Evolutionary conservation across 495 filamentous ascomycete genomes (phyloP), one percentile per base, ranked within the genome.

Genomic region (Penicillium ucsense): DNA sequence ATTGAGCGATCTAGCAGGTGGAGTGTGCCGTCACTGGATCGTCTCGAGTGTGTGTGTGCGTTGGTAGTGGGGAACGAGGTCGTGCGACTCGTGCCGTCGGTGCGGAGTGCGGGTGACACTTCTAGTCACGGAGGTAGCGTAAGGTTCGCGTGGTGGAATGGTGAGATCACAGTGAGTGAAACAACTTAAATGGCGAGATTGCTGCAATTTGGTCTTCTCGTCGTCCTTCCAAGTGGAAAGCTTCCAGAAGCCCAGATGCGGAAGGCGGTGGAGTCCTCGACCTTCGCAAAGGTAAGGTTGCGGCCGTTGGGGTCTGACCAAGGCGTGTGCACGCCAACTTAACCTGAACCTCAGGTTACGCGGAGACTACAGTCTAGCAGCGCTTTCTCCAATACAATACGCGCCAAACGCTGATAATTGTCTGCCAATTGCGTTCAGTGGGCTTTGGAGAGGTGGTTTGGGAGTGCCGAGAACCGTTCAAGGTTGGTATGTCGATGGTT

Each of bases 261-360:
- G 61, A 46, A 64, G 59, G 65, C 63, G 63, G 63, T 68, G 31
- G 45, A 58, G 12, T 3, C 20, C 39, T 20, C 20, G 20, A 5
- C 28, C 31, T 32, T 42, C 39, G 39, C 34, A 28, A 29, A 48
- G 20, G 33, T 32, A 32, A 36, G 27, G 27, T 48, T 40, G 46
- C 20, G 41, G 41, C 41, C 20, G 20, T 20, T 20, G 20, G 20
- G 20, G 20, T 20, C 20, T 20, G 20, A 20, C 20, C 20, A 20
- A 20, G 20, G 20, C 20, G 20, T 20, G 20, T 20, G 20, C 20
- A 20, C 20, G 20, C 20, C 20, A 20, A 20, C 20, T 20, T 20
- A 20, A 20, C 20, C 20, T 20, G 20, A 20, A 20, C 20, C 20
- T 20, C 20, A 20, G 20, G 20, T 20, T 20, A 20, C 20, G 20